phyloP scores from a whole-genome alignment of 345 rosid species.

The Anacardium occidentale region DNA sequence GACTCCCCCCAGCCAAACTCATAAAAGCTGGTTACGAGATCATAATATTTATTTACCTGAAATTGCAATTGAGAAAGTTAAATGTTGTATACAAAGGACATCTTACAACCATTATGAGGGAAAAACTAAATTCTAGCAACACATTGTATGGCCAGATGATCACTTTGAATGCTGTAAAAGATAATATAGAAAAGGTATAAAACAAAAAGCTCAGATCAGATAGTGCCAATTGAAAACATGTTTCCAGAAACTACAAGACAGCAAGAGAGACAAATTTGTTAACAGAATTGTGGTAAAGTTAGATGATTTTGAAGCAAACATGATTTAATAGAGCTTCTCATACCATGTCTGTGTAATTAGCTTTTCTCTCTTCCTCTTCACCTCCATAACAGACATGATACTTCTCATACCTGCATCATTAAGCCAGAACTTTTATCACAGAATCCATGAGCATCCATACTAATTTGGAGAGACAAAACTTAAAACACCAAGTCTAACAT shows the following conservation, averaged over 20 bases:
- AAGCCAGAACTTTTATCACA: constrained; percentile 4
- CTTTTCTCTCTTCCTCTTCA: constrained; percentile 81
- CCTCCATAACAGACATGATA: constrained; percentile 86
- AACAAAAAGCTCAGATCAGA: neutral
- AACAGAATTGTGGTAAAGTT: neutral
- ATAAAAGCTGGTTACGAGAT: constrained; percentile 93
- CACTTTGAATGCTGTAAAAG: neutral
- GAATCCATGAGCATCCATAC: neutral
- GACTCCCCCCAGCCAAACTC: constrained; percentile 99
- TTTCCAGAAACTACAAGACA: neutral
- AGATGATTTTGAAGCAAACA: neutral
- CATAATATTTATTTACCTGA: constrained; percentile 95
- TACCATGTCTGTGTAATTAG: constrained; percentile 91
- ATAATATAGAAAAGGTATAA: neutral
- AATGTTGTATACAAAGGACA: neutral
- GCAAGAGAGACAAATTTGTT: no score
- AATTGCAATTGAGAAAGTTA: constrained; percentile 6
- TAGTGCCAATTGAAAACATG: neutral
- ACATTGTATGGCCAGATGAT: neutral
- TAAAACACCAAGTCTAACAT: neutral
- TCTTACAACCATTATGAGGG: neutral
- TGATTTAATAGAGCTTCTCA: constrained; percentile 9
- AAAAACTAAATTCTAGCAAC: neutral
- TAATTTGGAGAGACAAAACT: neutral
- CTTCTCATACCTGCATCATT: constrained; percentile 80